Evolutionary conservation across 805 yeast species (phyloP), one percentile per base, ranked within the genome.

Genomic region (Candida nanaspora): DNA sequence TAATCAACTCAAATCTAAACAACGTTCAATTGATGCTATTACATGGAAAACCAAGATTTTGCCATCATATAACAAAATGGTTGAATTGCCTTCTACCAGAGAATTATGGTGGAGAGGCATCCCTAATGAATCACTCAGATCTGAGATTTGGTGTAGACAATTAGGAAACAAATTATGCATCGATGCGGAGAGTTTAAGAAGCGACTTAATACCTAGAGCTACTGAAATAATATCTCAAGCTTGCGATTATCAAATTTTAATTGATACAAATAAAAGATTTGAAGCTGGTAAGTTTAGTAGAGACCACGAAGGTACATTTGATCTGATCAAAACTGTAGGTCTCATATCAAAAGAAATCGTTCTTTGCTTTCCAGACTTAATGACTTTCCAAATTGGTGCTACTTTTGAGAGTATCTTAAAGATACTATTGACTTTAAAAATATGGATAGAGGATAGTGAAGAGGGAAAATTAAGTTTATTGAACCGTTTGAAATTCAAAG

Each of bases 61-160:
- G 4, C 64, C 68, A 7, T 54, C 66, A 37, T 67, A 62, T 40
- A 51, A 54, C 20, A 43, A 45, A 6, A 59, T 61, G 33, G 53
- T 72, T 18, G 56, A 60, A 40, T 51, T 58, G 13, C 62, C 72
- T 1, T 50, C 61, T 18, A 66, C 70, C 6, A 62, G 80, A 35
- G 80, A 76, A 44, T 55, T 77, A 26, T 75, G 80, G 76, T 78
- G 83, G 83, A 59, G 80, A 28, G 80, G 80, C 4, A 52, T 78
- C 3, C 79, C 83, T 1, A 28, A 49, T n/a, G 51, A 52, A 18
- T 37, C 38, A 14, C 50, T 66, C 6, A 61, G 88, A 34, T 55
- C 63, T 5, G 53, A 56, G 10, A 62, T 80, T 2, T 82, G 88
- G 88, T 52, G 57, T 43, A 56, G 55, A 35, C 72, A 67, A 44